Conservation (phyloP, 306 rosid genomes). For the Dalbergia oliveri region DNA sequence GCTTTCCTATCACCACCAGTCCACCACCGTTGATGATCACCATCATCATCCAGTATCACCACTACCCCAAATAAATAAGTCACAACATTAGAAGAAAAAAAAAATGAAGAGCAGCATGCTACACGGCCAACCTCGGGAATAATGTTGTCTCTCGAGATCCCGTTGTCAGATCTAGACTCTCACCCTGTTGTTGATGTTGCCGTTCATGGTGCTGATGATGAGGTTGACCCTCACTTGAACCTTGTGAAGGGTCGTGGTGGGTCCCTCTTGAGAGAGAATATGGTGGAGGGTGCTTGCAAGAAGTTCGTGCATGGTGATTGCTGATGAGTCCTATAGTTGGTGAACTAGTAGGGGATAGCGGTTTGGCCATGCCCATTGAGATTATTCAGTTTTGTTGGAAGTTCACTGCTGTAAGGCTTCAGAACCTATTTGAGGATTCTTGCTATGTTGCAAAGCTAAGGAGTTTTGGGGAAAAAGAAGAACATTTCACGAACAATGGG, state of each 20-base stretch:
- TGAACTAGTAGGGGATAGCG: constrained; percentile 73
- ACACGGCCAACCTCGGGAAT: too few species aligned
- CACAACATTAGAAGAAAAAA: too few species aligned
- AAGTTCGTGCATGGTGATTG: constrained; percentile 71
- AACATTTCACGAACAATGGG: constrained; percentile 75
- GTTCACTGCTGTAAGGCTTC: constrained; percentile 65
- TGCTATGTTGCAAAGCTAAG: constrained; percentile 78
- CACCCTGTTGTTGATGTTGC: constrained; percentile 78
- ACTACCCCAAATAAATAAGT: too few species aligned
- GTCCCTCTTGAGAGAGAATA: constrained; percentile 80
- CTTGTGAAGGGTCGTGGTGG: constrained; percentile 92
- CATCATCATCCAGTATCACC: too few species aligned
- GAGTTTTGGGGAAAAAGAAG: constrained; percentile 49
- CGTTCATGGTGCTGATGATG: constrained; percentile 96
- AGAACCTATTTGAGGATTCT: constrained; percentile 57
- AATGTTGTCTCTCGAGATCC: constrained; percentile 67
- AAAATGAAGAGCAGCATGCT: too few species aligned
- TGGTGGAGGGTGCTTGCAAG: constrained; percentile 81
- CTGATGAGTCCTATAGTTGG: constrained; percentile 78
- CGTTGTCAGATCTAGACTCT: constrained; percentile 76
- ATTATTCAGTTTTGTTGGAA: constrained; percentile 83
- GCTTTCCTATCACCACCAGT: too few species aligned
- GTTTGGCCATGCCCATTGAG: constrained; percentile 90
- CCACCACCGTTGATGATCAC: too few species aligned
- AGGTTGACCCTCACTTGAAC: constrained; percentile 78